These are phyloP conservation scores for Dictyophora rubrovolvata DNA, from an alignment of 768 basidiomycete genomes.

Conservation along the genomic window DNA sequence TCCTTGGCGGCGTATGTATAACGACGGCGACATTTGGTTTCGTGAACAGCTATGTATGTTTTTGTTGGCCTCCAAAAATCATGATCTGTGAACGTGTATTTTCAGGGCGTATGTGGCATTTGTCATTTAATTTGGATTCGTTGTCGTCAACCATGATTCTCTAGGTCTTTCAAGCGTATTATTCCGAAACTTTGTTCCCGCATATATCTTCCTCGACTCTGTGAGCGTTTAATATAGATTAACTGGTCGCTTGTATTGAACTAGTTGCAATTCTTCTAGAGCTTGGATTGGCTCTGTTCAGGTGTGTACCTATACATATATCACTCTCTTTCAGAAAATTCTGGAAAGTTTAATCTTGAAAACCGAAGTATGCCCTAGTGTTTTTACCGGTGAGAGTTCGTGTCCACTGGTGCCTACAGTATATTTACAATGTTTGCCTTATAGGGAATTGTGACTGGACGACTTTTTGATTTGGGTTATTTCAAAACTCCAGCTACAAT, in stretches of 20 bases:
- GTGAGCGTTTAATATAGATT: conserved; percentile 24
- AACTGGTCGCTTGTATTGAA: neutral
- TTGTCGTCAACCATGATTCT: neutral
- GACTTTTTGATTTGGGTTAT: conserved; percentile 66
- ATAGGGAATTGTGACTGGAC: conserved; percentile 52
- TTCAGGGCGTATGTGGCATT: conserved; percentile 54
- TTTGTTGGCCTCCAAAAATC: neutral
- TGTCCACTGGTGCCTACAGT: neutral
- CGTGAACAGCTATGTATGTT: conserved; percentile 32
- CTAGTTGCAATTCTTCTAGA: conserved; percentile 25
- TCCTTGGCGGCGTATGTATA: conserved; percentile 33
- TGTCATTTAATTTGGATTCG: neutral
- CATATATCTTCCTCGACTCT: conserved; percentile 51
- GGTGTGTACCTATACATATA: conserved; percentile 22
- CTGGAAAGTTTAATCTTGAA: neutral
- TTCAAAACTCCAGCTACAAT: conserved; percentile 40
- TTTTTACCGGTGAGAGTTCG: conserved; percentile 14
- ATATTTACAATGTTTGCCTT: conserved; percentile 36
- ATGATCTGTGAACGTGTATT: conserved; percentile 11
- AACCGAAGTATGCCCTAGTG: conserved; percentile 15
- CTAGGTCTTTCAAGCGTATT: conserved; percentile 67
- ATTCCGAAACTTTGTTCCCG: conserved; percentile 42
- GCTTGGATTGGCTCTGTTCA: conserved; percentile 78
- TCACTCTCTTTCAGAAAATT: neutral
- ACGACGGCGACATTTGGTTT: conserved; percentile 50